These are phyloP conservation scores for Candida cerambycidarum DNA, from an alignment of 805 yeast species.

Conservation along the genomic window DNA sequence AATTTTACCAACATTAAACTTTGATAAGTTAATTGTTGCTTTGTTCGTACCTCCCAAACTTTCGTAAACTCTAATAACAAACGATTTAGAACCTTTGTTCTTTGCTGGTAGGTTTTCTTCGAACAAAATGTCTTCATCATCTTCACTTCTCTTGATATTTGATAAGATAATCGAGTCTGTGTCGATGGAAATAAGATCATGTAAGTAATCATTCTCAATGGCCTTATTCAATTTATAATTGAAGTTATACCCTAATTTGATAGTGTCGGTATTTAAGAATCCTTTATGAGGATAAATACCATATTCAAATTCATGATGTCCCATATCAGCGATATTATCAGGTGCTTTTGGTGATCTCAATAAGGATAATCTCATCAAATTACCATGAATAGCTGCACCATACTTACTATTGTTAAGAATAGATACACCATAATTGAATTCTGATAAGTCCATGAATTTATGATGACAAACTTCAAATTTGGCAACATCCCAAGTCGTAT, in stretches of 20 bases:
- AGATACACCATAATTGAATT: conserved; percentile 81
- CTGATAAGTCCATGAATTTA: conserved; percentile 90
- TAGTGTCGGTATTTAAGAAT: conserved; percentile 58
- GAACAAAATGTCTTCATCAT: conserved; percentile 59
- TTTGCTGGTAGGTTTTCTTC: conserved; percentile 48
- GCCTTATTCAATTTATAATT: conserved; percentile 47
- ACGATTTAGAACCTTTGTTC: conserved; percentile 37
- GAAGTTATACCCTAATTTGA: conserved; percentile 75
- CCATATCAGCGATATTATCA: conserved; percentile 94
- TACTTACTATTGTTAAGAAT: conserved; percentile 82
- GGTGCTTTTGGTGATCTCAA: conserved; percentile 93
- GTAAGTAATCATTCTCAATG: conserved; percentile 12
- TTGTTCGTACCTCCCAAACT: conserved; percentile 73
- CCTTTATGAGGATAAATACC: conserved; percentile 85
- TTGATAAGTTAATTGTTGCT: conserved; percentile 48
- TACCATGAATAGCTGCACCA: conserved; percentile 94
- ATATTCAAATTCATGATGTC: conserved; percentile 76
- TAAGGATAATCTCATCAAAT: conserved; percentile 79
- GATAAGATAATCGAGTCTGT: conserved; percentile 65
- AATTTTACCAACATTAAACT: conserved; percentile 43
- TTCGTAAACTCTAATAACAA: conserved; percentile 80
- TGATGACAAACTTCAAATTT: conserved; percentile 95
- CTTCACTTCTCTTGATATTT: conserved; percentile 84
- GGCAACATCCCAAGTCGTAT: conserved; percentile 95
- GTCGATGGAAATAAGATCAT: conserved; percentile 36